Evolutionary conservation across 495 filamentous ascomycete species (phyloP).

Genomic region (Annulohypoxylon stygium): DNA sequence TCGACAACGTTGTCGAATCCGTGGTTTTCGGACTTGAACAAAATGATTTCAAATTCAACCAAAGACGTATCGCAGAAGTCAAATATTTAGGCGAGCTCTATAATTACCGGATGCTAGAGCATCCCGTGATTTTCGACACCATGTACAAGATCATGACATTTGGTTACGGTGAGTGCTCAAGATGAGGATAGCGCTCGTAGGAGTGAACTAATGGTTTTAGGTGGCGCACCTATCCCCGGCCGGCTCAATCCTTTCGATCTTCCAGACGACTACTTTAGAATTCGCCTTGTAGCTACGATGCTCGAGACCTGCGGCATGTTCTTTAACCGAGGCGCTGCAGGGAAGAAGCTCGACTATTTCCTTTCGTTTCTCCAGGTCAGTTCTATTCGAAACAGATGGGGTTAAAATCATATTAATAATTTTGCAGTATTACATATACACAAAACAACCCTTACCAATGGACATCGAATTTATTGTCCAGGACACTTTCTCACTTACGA

Average conservation of each 20-base stretch:
- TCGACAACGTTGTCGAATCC: conserved; percentile 91
- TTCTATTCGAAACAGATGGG: not conserved
- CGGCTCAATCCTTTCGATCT: conserved; percentile 80
- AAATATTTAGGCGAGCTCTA: conserved; percentile 98
- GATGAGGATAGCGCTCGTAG: not conserved
- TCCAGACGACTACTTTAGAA: conserved; percentile 95
- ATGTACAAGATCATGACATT: conserved; percentile 95
- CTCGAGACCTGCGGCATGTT: conserved; percentile 97
- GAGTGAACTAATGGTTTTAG: conserved; percentile 58
- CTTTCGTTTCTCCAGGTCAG: conserved; percentile 88
- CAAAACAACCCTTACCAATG: conserved; percentile 95
- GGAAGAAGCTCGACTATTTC: conserved; percentile 99
- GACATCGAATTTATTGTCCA: conserved; percentile 97
- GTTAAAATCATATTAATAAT: conserved; percentile 40
- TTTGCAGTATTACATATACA: conserved; percentile 88
- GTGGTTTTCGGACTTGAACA: conserved; percentile 90
- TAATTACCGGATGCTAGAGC: conserved; percentile 97
- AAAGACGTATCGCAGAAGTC: conserved; percentile 93
- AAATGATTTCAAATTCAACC: conserved; percentile 98
- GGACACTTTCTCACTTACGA: conserved; percentile 84
- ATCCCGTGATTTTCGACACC: conserved; percentile 93
- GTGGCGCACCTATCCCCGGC: conserved; percentile 84
- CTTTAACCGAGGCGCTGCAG: conserved; percentile 91
- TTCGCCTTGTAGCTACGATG: conserved; percentile 87
- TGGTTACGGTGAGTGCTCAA: conserved; percentile 74